phyloP scores from a whole-genome alignment of 2,329 filamentous ascomycete genomes.

The Cladosporium phlei region DNA sequence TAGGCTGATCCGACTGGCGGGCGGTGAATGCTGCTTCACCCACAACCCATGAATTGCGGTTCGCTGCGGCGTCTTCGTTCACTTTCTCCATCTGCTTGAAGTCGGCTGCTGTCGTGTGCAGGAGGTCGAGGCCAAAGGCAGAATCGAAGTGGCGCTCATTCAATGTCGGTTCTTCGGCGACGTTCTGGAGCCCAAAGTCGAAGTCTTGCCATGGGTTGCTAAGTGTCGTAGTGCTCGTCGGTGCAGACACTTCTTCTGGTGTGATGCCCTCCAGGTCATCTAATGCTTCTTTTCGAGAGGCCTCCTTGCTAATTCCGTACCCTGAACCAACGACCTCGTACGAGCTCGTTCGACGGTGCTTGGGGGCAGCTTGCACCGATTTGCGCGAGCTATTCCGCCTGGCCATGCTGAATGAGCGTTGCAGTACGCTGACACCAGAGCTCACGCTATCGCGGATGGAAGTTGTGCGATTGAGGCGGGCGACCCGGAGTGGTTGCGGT shows the following conservation, averaged over 20 bases:
- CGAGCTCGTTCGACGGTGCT: conserved; percentile 23
- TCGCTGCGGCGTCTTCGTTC: conserved; percentile 1
- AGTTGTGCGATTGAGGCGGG: conserved; percentile 25
- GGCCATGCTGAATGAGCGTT: conserved; percentile 25
- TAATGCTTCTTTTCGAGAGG: not conserved
- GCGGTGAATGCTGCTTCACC: conserved; percentile 6
- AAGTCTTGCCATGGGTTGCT: conserved; percentile 7
- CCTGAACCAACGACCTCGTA: conserved; percentile 38
- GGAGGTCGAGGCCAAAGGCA: conserved; percentile 17
- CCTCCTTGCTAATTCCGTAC: conserved; percentile 32
- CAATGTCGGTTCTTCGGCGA: not conserved
- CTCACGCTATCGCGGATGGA: conserved; percentile 35
- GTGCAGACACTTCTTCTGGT: too few relatives aligned
- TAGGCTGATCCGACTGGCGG: not conserved
- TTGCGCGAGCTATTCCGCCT: conserved; percentile 22
- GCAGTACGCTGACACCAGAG: conserved; percentile 20
- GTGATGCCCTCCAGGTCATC: not conserved
- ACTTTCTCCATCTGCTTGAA: conserved; percentile 13
- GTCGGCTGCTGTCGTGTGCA: conserved; percentile 7
- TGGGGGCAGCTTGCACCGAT: conserved; percentile 14
- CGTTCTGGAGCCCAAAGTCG: conserved; percentile 8
- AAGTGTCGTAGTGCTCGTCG: not conserved
- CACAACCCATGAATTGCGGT: conserved; percentile 8
- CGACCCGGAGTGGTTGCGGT: conserved; percentile 17
- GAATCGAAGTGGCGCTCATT: conserved; percentile 13